Percentiles rank a stretch among this genome's conserved stretches.
phyloP scores from a whole-genome alignment of 495 filamentous ascomycete genomes.

The Antarctomyces pellizariae region DNA sequence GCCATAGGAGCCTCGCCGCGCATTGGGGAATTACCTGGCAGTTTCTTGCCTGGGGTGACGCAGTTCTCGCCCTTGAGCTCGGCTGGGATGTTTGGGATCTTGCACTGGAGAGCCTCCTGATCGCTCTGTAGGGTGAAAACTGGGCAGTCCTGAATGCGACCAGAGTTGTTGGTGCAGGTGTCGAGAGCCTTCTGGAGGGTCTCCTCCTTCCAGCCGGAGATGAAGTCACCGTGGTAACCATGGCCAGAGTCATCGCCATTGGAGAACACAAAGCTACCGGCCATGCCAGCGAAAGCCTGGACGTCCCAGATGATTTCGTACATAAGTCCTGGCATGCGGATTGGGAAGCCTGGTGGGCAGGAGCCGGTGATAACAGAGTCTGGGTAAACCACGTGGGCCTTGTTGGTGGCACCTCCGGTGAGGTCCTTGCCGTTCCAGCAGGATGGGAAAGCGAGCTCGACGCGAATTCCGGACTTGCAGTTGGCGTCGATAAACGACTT shows the following conservation, averaged over 20 bases:
- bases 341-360: constrained; percentile 52
- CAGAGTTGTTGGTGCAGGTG: constrained; percentile 27
- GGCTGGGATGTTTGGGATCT: constrained; percentile 6
- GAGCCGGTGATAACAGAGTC: constrained; percentile 45
- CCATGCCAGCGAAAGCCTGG: constrained; percentile 34
- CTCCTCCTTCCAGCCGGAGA: constrained; percentile 53
- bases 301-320: constrained; percentile 81
- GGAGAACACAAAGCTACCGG: constrained; percentile 55
- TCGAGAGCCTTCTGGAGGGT: constrained; percentile 41
- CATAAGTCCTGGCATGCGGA: constrained; percentile 49
- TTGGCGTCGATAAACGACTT: constrained; percentile 56
- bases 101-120: constrained; percentile 19
- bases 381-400: constrained; percentile 46
- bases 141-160: constrained; percentile 28
- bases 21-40: constrained; percentile 30
- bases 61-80: constrained; percentile 18
- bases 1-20: constrained; percentile 29
- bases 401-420: constrained; percentile 22
- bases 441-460: constrained; percentile 49
- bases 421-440: constrained; percentile 48
- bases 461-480: constrained; percentile 47
- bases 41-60: constrained; percentile 15
- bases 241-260: constrained; percentile 59
- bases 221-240: constrained; percentile 43
- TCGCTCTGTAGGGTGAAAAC: constrained; percentile 31